phyloP scores from a whole-genome alignment of 176 grass and related monocot genomes.

The Avena insularis region DNA sequence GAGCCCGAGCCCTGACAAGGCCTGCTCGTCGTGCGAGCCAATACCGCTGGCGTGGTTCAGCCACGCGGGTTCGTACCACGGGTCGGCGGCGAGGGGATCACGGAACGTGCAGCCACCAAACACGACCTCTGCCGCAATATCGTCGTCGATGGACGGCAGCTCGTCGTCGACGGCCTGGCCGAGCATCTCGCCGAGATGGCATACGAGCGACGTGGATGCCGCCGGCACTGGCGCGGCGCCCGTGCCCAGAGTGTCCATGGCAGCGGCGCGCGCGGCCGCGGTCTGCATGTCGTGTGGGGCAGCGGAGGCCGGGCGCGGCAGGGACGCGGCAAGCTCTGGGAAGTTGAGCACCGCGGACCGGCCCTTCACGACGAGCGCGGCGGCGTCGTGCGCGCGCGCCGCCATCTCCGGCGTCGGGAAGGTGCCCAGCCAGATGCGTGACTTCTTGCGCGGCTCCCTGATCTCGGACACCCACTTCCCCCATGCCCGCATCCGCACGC shows the following conservation, averaged over 20 bases:
- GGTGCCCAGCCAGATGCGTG: constrained; percentile 93
- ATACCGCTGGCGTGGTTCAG: constrained; percentile 26
- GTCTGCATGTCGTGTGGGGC: constrained; percentile 70
- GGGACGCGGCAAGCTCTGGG: constrained; percentile 56
- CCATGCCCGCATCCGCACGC: constrained; percentile 85
- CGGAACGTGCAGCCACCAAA: constrained; percentile 28
- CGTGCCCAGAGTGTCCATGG: constrained; percentile 36
- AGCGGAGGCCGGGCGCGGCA: constrained; percentile 62
- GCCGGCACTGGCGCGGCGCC: not conserved
- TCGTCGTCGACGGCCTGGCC: constrained; percentile 36
- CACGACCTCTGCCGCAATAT: constrained; percentile 11
- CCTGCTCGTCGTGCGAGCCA: constrained; percentile 31
- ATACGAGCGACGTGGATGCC: not conserved
- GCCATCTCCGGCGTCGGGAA: constrained; percentile 90
- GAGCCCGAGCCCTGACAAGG: not conserved
- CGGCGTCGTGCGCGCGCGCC: constrained; percentile 81
- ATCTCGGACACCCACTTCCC: constrained; percentile 98
- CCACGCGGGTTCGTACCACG: constrained; percentile 47
- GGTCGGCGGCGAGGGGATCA: not conserved
- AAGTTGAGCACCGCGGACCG: constrained; percentile 66
- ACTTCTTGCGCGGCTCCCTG: constrained; percentile 89
- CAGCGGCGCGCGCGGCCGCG: constrained; percentile 65
- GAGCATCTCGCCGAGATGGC: not conserved
- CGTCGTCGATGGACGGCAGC: constrained; percentile 55
- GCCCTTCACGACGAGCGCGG: constrained; percentile 73